Base-by-base conservation (phyloP, 2,329 filamentous ascomycete genomes). In the Botrytis cinerea region DNA sequence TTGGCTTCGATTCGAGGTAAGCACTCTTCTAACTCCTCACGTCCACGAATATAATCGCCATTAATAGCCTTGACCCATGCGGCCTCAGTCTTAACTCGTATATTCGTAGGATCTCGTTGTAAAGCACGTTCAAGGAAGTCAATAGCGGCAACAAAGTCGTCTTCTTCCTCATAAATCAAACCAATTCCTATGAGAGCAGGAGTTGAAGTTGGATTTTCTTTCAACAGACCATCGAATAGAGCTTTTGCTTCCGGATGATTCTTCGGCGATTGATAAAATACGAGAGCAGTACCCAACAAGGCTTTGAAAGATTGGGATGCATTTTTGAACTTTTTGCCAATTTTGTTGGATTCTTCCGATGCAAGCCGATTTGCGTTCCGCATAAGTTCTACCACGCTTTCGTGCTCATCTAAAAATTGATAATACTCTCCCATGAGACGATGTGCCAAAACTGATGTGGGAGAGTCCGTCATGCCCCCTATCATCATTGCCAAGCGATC, bases 51-150 rank as follows among this genome's bases (percentile, higher is more conserved):
- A 81, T 93, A 91, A 78, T 97, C 90, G 18, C 94, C 93, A 78
- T 90, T 92, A 22, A 97, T 86, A 16, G 94, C 93, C 80, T 92
- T 93, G 75, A 96, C 94, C 96, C 96, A 99, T 1, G 94, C 95
- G 28, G 94, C 90, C 82, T 99, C 97, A 25, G 92, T 92, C 72
- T 90, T 91, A 61, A 99, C 91, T 45, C 91, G 91, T 32, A 94
- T 85, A 77, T 98, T 97, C 18, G 85, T 84, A 2, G 87, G 84
- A 79, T 97, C 93, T 38, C 92, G 89, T 76, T 90, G 81, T 40
- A 97, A 82, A 1, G 96, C 96, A 75, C 93, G 89, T 57, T 87
- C 87, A 20, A 99, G 84, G 79, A 97, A 98, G 43, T 92, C 88
- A 57, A 95, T 90, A 0, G 97, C 96, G 78, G 93, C 87, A 64